Conservation (phyloP, 139 green algal species). For the Tetradesmus lagerheimii region DNA sequence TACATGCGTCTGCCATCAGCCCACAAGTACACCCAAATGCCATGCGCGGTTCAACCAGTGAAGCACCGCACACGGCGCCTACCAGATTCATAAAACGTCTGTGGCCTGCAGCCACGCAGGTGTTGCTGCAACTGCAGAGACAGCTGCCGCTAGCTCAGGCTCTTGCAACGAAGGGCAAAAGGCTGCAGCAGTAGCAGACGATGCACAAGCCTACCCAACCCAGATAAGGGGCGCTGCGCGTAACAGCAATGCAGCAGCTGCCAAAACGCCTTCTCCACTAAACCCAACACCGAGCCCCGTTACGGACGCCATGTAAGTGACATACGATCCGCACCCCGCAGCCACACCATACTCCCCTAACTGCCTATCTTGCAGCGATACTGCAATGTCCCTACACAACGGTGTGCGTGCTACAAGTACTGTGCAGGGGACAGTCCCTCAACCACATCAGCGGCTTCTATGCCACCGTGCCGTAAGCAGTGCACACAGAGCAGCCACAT, state of each 20-base stretch:
- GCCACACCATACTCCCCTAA: background rate
- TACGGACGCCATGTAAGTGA: background rate
- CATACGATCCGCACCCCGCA: background rate
- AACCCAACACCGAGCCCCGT: background rate
- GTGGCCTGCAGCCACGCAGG: background rate
- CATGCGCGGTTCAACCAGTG: background rate
- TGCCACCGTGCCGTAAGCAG: background rate
- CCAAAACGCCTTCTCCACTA: background rate
- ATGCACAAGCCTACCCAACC: background rate
- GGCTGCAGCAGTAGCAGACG: background rate
- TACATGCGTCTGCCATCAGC: background rate
- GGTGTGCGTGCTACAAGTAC: background rate
- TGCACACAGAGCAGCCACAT: conserved; percentile 10
- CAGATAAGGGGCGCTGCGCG: too few relatives aligned
- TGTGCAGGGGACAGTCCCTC: background rate
- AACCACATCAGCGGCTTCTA: background rate
- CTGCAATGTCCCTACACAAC: background rate
- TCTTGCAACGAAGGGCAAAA: background rate
- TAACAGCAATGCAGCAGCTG: too few relatives aligned
- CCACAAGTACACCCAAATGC: background rate
- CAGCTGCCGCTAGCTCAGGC: background rate
- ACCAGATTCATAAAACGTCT: background rate
- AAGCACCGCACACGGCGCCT: background rate
- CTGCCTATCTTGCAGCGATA: background rate
- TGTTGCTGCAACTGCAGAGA: background rate